Conservation (phyloP, 805 yeast genomes). For the Naumovozyma baii region DNA sequence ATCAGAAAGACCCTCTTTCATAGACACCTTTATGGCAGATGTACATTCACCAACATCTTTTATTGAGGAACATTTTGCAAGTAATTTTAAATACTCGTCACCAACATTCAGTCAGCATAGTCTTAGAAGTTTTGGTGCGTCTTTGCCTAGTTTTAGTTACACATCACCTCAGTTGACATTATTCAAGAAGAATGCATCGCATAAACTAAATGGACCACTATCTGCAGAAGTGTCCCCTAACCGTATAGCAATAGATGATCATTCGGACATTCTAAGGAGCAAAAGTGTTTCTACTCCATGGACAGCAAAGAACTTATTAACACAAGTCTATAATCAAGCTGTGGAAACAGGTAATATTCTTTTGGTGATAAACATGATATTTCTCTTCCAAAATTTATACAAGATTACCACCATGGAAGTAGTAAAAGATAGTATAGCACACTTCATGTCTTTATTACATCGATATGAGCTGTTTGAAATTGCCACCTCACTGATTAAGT, state of each 20-base stretch:
- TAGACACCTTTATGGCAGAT: constrained; percentile 26
- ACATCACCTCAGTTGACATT: constrained; percentile 3
- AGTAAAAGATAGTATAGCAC: constrained; percentile 24
- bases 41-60: constrained; percentile 14
- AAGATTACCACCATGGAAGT: constrained; percentile 18
- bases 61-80: constrained; percentile 5
- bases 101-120: constrained; percentile 11
- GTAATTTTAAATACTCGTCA: not conserved
- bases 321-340: constrained; percentile 24
- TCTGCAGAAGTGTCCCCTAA: not conserved
- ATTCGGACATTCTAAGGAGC: not conserved
- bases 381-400: constrained; percentile 26
- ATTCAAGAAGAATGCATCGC: not conserved
- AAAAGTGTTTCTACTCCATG: constrained; percentile 20
- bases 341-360: constrained; percentile 26
- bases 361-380: constrained; percentile 20
- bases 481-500: constrained; percentile 27
- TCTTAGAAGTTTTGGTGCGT: constrained; percentile 9
- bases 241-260: not conserved
- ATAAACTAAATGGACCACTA: not conserved
- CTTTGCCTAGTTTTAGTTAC: not conserved
- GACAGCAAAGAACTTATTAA: constrained; percentile 22
- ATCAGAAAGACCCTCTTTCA: constrained; percentile 22
- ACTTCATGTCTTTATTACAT: constrained; percentile 25
- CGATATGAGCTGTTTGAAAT: constrained; percentile 29